Base-by-base conservation (phyloP, 2,329 filamentous ascomycete genomes). In the Cytospora paraplurivora region DNA sequence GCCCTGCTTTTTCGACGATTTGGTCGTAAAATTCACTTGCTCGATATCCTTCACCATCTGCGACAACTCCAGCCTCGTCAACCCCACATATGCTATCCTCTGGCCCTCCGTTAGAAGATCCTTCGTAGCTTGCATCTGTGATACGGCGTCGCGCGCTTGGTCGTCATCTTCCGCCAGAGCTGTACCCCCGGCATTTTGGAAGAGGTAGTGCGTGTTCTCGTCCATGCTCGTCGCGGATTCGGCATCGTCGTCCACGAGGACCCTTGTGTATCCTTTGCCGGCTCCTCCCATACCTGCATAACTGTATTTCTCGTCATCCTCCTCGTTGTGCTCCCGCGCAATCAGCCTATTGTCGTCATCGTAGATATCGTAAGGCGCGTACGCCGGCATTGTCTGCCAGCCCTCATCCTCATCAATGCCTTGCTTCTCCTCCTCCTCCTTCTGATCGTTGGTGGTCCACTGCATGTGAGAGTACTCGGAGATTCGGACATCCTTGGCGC, bases 141-240 rank as follows among this genome's bases (percentile, higher is more conserved):
- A 88, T 49, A 96, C 78, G 5, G 93, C 87, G 76, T 98, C 95
- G 59, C 93, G 86, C 64, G 91, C 88, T 61, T 95, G 92, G 32
- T 96, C 93, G 32, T 93, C 91, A 57, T 88, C 85, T 44, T 88
- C 88, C 27, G 80, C 80, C 64, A 83, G 85, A 71, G 78, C 83
- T 3, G 82, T 89, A 52, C 80, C 82, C 60, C 81, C 82, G 15
- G 82, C 77, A 65, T 92, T 88, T 68, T 92, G 94, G 81, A 99
- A 99, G 3, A 99, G 83, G 74, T 99, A 99, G 62, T 93, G 88
- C 0, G 95, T 99, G 71, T 98, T 94, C 63, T 99, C 95, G 73
- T 99, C 95, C 87, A 99, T 87, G 77, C 94, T 98, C 4, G 93
- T 99, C 56, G 90, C 90, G 34, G 93, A 97, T 74, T 96, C 87